A percentile compares a stretch with the other conserved stretches of the same genome.
Evolutionary conservation across 257 asterid genomes (phyloP).

Genomic region (Pogostemon cablin): DNA sequence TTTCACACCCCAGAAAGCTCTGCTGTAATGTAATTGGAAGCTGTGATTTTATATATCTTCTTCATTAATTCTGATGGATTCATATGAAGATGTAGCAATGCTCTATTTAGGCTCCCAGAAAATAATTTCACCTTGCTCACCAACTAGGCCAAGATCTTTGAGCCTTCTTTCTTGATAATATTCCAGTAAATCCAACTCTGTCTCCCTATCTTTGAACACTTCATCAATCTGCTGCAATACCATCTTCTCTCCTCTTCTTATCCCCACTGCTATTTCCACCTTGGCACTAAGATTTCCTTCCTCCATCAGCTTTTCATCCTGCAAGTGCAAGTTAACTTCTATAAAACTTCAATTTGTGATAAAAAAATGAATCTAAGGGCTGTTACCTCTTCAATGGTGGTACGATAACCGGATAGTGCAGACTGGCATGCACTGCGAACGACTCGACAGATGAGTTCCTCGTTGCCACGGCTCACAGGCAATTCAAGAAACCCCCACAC

Average conservation of each 20-base stretch:
- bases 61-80: background rate
- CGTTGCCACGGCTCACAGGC: conserved; percentile 86
- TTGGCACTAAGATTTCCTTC: conserved; percentile 66
- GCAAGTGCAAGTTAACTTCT: conserved; percentile 41
- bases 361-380: background rate
- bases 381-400: conserved; percentile 87
- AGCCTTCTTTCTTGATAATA: conserved; percentile 92
- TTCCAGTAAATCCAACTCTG: conserved; percentile 73
- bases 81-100: background rate
- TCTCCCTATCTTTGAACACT: conserved; percentile 68
- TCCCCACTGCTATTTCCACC: conserved; percentile 71
- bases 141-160: conserved; percentile 92
- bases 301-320: conserved; percentile 81
- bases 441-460: conserved; percentile 81
- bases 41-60: background rate
- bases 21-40: background rate
- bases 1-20: conserved; percentile 6
- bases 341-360: background rate
- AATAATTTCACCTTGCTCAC: conserved; percentile 94
- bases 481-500: conserved; percentile 78
- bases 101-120: conserved; percentile 87
- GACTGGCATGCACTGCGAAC: conserved; percentile 68
- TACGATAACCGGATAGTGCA: conserved; percentile 76
- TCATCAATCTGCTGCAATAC: conserved; percentile 79
- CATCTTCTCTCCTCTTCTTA: conserved; percentile 86